Base-by-base conservation (phyloP, 495 filamentous ascomycete species). In the Trichocladium uniseriatum region DNA sequence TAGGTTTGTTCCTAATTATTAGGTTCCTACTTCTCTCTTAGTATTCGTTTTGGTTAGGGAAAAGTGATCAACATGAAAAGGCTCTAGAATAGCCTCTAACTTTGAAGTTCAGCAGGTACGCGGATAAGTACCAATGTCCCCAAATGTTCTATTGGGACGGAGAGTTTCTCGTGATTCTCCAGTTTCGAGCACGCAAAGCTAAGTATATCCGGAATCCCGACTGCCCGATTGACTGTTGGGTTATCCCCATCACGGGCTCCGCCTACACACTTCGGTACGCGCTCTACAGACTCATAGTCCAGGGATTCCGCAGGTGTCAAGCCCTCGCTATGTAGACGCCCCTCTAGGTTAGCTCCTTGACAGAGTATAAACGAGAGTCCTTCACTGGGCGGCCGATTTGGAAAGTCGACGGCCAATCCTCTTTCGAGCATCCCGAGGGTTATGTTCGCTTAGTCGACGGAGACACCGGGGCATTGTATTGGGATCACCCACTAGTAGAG, bases 231-330 rank as follows among this genome's bases (percentile, higher is more conserved):
- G 48, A 56, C 43, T 56, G 48, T 39, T 56, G 39, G 53, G 53
- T 56, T 22, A 34, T 55, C 43, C 48, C 48, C 10, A 24, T 20
- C 31, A 18, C 48, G 6, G 38, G 39, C 10, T 38, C 29, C 34
- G 34, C 45, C n/a, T 43, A 6, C 10, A 46, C 48, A 3, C 20
- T 55, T 7, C 48, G 53, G 13, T 45, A 52, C 28, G 54, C 49
- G 14, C 54, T 57, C 40, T 57, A 53, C 29, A 48, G 43, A 46
- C 49, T 56, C 6, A 43, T 56, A 18, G 45, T 45, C 8, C 49
- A 54, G 29, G 41, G 47, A 8, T 43, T 43, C 22, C 42, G 42
- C 11, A 16, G 27, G 28, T 44, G 31, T 15, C 15, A 19, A 20
- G 42, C 42, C 10, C 13, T 21, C 24, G 21, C 21, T 28, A 11